Evolutionary conservation across 2,329 filamentous ascomycete genomes (phyloP).

Genomic region (Fonsecaea pugnacius): DNA sequence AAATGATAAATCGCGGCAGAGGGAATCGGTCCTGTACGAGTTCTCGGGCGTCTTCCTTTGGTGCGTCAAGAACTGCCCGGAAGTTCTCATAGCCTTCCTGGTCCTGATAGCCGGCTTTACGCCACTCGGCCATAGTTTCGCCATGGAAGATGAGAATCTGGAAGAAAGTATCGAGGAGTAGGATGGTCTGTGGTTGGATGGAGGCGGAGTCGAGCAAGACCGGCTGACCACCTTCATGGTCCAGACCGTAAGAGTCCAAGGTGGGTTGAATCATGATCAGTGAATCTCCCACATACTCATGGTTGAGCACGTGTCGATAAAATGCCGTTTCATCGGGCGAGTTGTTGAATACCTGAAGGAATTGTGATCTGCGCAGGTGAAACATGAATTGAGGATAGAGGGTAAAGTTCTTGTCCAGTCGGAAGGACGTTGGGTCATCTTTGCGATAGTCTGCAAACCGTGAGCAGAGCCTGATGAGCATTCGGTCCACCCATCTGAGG

Average conservation of each 20-base stretch:
- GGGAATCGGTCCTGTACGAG: slow-evolving; percentile 97
- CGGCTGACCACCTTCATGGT: slow-evolving; percentile 88
- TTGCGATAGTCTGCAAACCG: slow-evolving; percentile 98
- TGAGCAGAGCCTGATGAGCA: slow-evolving; percentile 95
- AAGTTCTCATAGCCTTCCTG: slow-evolving; percentile 99
- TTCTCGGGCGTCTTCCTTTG: slow-evolving; percentile 96
- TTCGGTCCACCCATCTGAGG: slow-evolving; percentile 94
- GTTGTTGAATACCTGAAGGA: slow-evolving; percentile 99
- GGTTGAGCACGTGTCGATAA: slow-evolving; percentile 93
- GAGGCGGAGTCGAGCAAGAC: slow-evolving; percentile 96
- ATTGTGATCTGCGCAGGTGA: slow-evolving; percentile 93
- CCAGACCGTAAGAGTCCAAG: slow-evolving; percentile 94
- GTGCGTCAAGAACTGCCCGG: slow-evolving; percentile 80
- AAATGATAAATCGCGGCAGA: slow-evolving; percentile 97
- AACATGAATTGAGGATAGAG: slow-evolving; percentile 99
- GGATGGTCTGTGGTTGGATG: slow-evolving; percentile 90
- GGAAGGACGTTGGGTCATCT: slow-evolving; percentile 96
- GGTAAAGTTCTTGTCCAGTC: slow-evolving; percentile 97
- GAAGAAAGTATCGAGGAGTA: slow-evolving; percentile 98
- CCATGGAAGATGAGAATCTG: slow-evolving; percentile 99
- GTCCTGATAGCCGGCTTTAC: slow-evolving; percentile 96
- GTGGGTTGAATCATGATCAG: slow-evolving; percentile 99
- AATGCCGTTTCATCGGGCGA: slow-evolving; percentile 99
- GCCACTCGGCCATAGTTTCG: slow-evolving; percentile 96
- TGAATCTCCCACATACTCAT: slow-evolving; percentile 95